These are phyloP conservation scores for Capniomyces stellatus DNA, from an alignment of 371 early-diverging fungal species.

Conservation along the genomic window DNA sequence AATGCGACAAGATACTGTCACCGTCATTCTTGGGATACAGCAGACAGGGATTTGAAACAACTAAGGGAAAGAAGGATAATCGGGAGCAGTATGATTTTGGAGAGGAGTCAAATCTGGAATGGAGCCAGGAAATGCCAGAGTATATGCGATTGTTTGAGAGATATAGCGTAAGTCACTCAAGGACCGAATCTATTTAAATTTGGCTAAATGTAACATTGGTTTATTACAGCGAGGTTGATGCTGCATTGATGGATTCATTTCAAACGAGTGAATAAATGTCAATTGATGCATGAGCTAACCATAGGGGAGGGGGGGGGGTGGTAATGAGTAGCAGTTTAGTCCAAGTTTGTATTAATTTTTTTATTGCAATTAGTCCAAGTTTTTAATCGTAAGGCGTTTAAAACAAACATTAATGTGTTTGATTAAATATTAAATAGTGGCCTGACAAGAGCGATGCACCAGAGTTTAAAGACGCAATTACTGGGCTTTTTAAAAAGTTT, in stretches of 20 bases:
- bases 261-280: neutral
- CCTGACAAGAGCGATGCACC: neutral
- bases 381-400: neutral
- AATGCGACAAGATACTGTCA: slow-evolving; percentile 32
- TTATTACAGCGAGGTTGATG: too few relatives aligned
- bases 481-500: neutral
- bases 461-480: neutral
- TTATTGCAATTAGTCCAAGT: neutral
- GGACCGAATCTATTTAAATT: too few relatives aligned
- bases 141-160: neutral
- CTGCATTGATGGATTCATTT: neutral
- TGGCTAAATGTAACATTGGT: too few relatives aligned
- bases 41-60: slow-evolving; percentile 28
- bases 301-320: neutral
- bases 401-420: neutral
- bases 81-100: slow-evolving; percentile 41
- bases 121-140: slow-evolving; percentile 15
- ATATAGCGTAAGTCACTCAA: neutral
- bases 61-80: slow-evolving; percentile 31
- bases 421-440: neutral
- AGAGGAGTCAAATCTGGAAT: slow-evolving; percentile 24
- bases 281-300: neutral
- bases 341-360: neutral
- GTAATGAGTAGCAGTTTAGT: neutral
- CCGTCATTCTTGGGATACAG: slow-evolving; percentile 45